phyloP scores from a whole-genome alignment of 2,329 filamentous ascomycete species.

The Arthrobotrys musiformis region DNA sequence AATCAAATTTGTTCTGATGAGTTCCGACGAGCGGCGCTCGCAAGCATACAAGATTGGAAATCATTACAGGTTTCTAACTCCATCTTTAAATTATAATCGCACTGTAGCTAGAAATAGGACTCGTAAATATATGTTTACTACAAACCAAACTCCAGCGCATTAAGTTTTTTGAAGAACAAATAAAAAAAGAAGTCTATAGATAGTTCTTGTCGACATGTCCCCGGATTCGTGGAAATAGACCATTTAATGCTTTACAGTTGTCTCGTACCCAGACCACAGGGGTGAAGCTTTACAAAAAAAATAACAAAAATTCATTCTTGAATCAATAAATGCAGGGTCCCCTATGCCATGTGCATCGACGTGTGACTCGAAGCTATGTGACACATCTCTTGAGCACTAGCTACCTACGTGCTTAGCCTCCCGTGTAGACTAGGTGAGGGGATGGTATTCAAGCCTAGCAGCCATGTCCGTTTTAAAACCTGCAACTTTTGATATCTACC shows the following conservation, averaged over 20 bases:
- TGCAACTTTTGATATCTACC: background rate
- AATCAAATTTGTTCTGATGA: background rate
- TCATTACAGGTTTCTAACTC: no score
- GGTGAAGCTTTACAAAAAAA: no score
- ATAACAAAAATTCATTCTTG: background rate
- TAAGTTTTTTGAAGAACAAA: background rate
- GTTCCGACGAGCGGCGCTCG: background rate
- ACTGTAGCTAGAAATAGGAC: background rate
- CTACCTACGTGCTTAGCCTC: no score
- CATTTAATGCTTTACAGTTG: background rate
- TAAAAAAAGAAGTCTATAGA: background rate
- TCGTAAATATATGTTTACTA: background rate
- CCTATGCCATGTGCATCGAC: background rate
- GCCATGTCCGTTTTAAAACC: background rate
- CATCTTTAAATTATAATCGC: no score
- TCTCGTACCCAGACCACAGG: no score
- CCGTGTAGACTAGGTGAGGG: no score
- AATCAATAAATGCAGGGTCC: background rate
- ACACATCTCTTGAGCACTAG: no score
- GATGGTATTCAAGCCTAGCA: no score
- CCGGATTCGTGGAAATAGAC: background rate
- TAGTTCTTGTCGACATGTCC: background rate
- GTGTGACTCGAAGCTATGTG: background rate
- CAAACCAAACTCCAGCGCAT: background rate
- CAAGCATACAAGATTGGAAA: background rate